Percentiles rank a stretch among this genome's conserved stretches.
Conservation (phyloP, 352 stramenopile genomes). For the Saprolegnia diclina region DNA sequence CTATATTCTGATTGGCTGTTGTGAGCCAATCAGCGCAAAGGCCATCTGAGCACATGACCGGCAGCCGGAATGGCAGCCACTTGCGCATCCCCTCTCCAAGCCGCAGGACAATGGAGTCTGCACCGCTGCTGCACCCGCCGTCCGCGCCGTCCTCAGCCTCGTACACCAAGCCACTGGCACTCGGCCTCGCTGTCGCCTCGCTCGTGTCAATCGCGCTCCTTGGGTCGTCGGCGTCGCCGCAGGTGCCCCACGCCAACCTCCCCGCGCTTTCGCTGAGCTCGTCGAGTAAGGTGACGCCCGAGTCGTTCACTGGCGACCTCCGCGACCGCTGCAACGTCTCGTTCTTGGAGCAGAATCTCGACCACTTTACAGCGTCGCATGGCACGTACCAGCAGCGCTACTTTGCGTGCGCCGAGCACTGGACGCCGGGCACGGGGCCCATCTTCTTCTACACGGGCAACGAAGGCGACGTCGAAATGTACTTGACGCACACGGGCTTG, state of each 20-base stretch:
- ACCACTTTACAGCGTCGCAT: conserved; percentile 22
- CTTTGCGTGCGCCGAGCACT: conserved; percentile 52
- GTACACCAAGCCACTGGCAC: not conserved
- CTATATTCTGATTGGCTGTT: not conserved
- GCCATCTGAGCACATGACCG: not conserved
- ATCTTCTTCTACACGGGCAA: conserved; percentile 96
- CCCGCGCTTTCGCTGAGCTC: not conserved
- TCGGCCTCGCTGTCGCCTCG: not conserved
- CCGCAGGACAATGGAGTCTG: not conserved
- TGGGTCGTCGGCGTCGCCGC: not conserved
- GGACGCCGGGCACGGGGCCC: conserved; percentile 40
- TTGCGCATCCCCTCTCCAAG: not conserved
- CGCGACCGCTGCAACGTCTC: conserved; percentile 21
- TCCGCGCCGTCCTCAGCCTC: not conserved
- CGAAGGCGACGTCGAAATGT: conserved; percentile 91
- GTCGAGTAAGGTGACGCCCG: not conserved
- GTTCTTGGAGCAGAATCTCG: conserved; percentile 18
- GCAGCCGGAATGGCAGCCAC: not conserved
- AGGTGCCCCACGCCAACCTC: not conserved
- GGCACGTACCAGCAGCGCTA: conserved; percentile 44
- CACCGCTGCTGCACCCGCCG: not conserved
- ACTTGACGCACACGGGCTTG: conserved; percentile 93
- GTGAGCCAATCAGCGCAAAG: not conserved
- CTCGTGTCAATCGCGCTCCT: not conserved
- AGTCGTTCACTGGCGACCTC: conserved; percentile 23